phyloP scores from a whole-genome alignment of 306 rosid species.

The Dryas octopetala region DNA sequence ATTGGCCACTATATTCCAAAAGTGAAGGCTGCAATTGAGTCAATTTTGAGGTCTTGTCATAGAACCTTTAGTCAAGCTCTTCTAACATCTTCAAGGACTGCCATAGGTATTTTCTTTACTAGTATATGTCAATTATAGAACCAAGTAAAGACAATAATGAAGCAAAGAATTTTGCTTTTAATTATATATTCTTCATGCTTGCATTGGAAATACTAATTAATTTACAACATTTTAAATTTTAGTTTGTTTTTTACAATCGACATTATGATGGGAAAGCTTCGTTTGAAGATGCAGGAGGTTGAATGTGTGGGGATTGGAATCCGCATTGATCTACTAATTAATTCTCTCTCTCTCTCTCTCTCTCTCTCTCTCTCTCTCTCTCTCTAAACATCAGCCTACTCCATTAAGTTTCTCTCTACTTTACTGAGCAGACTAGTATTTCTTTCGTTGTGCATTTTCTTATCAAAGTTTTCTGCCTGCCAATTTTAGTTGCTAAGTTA shows the following conservation, averaged over 20 bases:
- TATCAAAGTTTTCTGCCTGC: not conserved
- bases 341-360: not conserved
- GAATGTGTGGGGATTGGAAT: not conserved
- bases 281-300: not conserved
- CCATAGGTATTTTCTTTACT: constrained; percentile 65
- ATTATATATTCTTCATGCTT: not conserved
- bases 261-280: not conserved
- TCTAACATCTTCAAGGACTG: constrained; percentile 90
- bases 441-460: not conserved
- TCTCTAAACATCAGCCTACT: not conserved
- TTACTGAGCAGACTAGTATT: not conserved
- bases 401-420: not conserved
- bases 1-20: constrained; percentile 94
- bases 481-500: not conserved
- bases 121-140: constrained; percentile 24
- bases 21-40: constrained; percentile 95
- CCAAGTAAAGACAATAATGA: constrained; percentile 12
- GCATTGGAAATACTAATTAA: not conserved
- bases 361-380: not conserved
- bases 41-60: constrained; percentile 83
- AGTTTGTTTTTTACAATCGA: not conserved
- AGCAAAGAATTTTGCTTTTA: not conserved
- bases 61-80: constrained; percentile 88
- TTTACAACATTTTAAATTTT: not conserved
- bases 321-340: not conserved